Base-by-base conservation (phyloP, 2,329 filamentous ascomycete genomes). In the Hirsutella rhossiliensis region DNA sequence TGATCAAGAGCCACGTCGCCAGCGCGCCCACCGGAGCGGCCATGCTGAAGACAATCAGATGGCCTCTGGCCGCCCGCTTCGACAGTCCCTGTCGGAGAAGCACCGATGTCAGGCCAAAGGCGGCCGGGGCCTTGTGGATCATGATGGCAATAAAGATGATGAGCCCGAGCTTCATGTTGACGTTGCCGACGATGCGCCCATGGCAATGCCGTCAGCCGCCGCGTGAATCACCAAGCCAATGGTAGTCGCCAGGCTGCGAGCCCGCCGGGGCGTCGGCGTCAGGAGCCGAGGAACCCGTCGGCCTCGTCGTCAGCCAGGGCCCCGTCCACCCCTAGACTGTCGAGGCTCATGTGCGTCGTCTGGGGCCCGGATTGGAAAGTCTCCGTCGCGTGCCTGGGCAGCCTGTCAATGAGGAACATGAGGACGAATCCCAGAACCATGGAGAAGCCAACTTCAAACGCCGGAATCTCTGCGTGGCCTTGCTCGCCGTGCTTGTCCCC, bases 61-160 rank as follows among this genome's bases (percentile, higher is more conserved):
- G 92, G 0, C 82, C 82, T 45, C 90, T 73, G 1, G 88, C 87
- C 11, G 81, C 82, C 38, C 90, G 80, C 62, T 94, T 97, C 12
- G 85, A 87, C 1, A 97, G 69, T 0, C 92, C 92, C 58, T 96
- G 88, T 61, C 90, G 94, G 40, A 98, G 70, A 40, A 98, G 67
- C 2, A 96, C 78, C 1, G 88, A 89, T 0, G 90, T 97, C 40
- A 98, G 68, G 0, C 92, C 92, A 66, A 98, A 98, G 0, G 92
- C 89, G 2, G 92, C 92, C 0, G 89, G 90, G 1, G 88, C 90
- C 66, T 97, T 98, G 64, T 98, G 92, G 6, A 97, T 78, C 85
- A 98, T 94, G 53, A 98, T 92, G 11, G 92, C 92, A 36, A 95
- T 65, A 62, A 98, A 98, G 34, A 98, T 87, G 54, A 98, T 86